Evolutionary conservation across 2,329 filamentous ascomycete genomes (phyloP).

Genomic region (Aspergillus viridinutans): DNA sequence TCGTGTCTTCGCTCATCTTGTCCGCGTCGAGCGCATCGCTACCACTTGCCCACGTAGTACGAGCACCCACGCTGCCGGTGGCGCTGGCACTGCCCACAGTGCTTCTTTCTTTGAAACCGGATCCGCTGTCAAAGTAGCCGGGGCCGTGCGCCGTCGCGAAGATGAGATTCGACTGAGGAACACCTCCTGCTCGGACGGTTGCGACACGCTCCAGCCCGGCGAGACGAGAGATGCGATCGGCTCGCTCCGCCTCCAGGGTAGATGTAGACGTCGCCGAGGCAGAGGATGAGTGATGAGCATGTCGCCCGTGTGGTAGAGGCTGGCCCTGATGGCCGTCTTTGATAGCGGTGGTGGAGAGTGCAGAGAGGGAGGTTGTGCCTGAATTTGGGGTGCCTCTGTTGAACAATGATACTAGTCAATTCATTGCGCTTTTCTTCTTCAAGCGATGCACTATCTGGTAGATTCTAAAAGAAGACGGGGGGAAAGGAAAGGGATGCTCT

Average conservation of each 20-base stretch:
- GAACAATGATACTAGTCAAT: slow-evolving; percentile 15
- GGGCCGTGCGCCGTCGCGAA: slow-evolving; percentile 45
- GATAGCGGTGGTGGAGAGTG: slow-evolving; percentile 89
- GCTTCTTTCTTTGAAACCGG: slow-evolving; percentile 72
- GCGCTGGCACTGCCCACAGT: slow-evolving; percentile 89
- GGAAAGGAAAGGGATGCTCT: slow-evolving; percentile 35
- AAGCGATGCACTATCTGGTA: slow-evolving; percentile 2
- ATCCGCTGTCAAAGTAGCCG: slow-evolving; percentile 76
- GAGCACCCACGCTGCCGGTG: slow-evolving; percentile 66
- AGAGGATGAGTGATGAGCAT: slow-evolving; percentile 53
- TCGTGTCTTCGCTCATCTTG: slow-evolving; percentile 63
- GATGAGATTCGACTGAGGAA: slow-evolving; percentile 26
- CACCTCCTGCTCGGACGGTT: slow-evolving; percentile 58
- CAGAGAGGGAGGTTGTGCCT: slow-evolving; percentile 84
- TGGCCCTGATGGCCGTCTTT: slow-evolving; percentile 92
- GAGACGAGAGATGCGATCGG: slow-evolving; percentile 90
- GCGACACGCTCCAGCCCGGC: slow-evolving; percentile 86
- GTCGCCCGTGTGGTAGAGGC: slow-evolving; percentile 56
- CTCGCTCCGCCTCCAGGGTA: slow-evolving; percentile 84
- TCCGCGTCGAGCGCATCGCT: slow-evolving; percentile 56
- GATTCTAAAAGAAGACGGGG: slow-evolving; percentile 8
- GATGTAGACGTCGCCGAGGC: slow-evolving; percentile 58
- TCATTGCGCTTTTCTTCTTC: not conserved
- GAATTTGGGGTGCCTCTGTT: slow-evolving; percentile 88
- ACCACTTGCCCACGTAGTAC: slow-evolving; percentile 64